phyloP scores from a whole-genome alignment of 495 filamentous ascomycete species.

The Aspergillus carlsbadensis region DNA sequence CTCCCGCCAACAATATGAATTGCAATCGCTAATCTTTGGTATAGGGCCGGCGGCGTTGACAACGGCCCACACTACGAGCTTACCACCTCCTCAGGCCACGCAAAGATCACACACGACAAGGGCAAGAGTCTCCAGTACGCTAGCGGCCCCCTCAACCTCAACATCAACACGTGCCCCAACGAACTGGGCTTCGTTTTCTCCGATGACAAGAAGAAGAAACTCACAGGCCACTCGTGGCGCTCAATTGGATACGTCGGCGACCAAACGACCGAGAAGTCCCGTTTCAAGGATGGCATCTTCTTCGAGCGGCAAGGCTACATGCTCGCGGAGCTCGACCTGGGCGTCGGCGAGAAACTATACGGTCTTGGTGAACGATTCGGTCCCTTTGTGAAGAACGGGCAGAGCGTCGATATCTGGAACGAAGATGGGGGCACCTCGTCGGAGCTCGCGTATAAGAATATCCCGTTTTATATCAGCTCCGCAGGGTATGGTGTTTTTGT shows the following conservation, averaged over 20 bases:
- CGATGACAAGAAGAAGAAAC: constrained; percentile 41
- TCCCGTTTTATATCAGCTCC: constrained; percentile 68
- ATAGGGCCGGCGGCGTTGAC: constrained; percentile 41
- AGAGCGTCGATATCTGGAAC: constrained; percentile 67
- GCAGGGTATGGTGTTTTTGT: constrained; percentile 72
- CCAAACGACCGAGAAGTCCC: constrained; percentile 48
- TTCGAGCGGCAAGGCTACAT: constrained; percentile 57
- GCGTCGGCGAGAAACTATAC: constrained; percentile 66
- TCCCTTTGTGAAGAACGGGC: constrained; percentile 67
- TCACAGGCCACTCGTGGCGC: constrained; percentile 60
- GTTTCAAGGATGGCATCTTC: constrained; percentile 53
- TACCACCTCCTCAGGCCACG: constrained; percentile 44
- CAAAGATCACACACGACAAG: constrained; percentile 46
- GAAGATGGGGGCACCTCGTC: constrained; percentile 69
- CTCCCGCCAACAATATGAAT: background rate
- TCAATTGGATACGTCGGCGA: constrained; percentile 58
- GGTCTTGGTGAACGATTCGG: constrained; percentile 72
- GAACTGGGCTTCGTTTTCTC: constrained; percentile 58
- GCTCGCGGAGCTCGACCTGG: constrained; percentile 60
- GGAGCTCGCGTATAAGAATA: constrained; percentile 73
- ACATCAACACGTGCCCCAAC: constrained; percentile 51
- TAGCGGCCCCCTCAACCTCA: constrained; percentile 55
- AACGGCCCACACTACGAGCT: constrained; percentile 65
- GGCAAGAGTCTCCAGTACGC: constrained; percentile 49
- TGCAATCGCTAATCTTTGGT: background rate